Percentiles rank a stretch among this genome's conserved stretches.
phyloP scores from a whole-genome alignment of 306 rosid species.

The Boehmeria nivea region DNA sequence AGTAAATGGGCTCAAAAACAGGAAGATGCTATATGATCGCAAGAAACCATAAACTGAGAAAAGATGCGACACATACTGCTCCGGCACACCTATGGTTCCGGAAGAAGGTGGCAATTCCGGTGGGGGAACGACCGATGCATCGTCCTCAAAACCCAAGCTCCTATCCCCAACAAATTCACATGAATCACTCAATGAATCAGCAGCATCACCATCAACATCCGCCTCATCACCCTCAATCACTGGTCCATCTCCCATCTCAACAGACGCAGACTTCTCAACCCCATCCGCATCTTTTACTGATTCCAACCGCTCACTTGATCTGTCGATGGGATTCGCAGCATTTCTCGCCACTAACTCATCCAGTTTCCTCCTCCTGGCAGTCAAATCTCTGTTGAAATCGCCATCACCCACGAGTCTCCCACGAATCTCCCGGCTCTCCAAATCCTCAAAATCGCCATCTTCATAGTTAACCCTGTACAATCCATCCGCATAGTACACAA shows the following conservation, averaged over 20 bases:
- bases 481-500: conserved; percentile 56
- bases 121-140: conserved; percentile 32
- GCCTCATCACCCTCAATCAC: conserved; percentile 25
- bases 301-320: conserved; percentile 16
- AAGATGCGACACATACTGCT: conserved; percentile 61
- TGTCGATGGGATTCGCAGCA: background rate
- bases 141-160: conserved; percentile 30
- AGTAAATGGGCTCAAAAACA: conserved; percentile 69
- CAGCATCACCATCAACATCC: conserved; percentile 36
- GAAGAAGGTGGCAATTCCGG: conserved; percentile 64
- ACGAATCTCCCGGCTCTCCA: conserved; percentile 75
- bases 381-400: conserved; percentile 33
- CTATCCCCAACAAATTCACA: conserved; percentile 21
- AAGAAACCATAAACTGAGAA: conserved; percentile 78
- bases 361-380: conserved; percentile 36
- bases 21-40: conserved; percentile 60
- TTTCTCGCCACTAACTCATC: conserved; percentile 34
- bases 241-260: conserved; percentile 30
- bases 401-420: conserved; percentile 38
- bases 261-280: conserved; percentile 26
- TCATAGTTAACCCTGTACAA: conserved; percentile 69
- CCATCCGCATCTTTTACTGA: conserved; percentile 16
- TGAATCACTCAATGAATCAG: conserved; percentile 43
- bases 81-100: conserved; percentile 75
- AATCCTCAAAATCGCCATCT: conserved; percentile 84